Evolutionary conservation across 2,329 filamentous ascomycete genomes (phyloP), one percentile per base, ranked within the genome.

Genomic region (Talaromyces funiculosus): DNA sequence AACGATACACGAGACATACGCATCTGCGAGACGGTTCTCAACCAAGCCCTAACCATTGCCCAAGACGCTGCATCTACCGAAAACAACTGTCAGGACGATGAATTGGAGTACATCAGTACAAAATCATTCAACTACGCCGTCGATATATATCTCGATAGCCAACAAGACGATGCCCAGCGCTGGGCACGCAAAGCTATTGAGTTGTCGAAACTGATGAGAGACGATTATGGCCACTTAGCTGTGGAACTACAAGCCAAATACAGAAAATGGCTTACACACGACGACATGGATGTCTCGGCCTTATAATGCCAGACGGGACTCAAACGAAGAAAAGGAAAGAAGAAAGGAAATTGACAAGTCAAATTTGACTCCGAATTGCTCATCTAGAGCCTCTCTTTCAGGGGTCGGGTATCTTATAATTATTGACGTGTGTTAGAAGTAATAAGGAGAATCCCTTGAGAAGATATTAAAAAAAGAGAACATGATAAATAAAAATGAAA

Each of bases 41-140:
- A 73, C n/a, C 71, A 75, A 61, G 68, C 70, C 10, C 64, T 75
- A 3, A 18, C 51, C 3, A 60, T 73, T 8, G 69, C 68, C 5
- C 59, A 66, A 3, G 66, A 66, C 24, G 64, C 61, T 24, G 14
- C 18, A 22, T 42, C 26, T 67, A 67, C 35, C 4, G 51, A 47
- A 43, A 29, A 12, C 16, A 16, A 29, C 33, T 86, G 84, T 63
- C 84, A 83, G 2, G 62, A 72, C 6, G 77, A 78, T 3, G 85
- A 87, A 68, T 73, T 86, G 22, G 79, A 82, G 60, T 86, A 82
- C 80, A 73, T 87, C 5, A 81, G 83, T 5, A 80, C 78, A 0
- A 78, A 77, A 12, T 66, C 78, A 0, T 85, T 84, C 68, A 87
- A 86, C 63, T 77, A 75, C 22, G 82, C 80, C 0, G 77, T 86